A percentile compares a stretch with the other conserved stretches of the same genome.
These are phyloP conservation scores for Viola pubescens DNA, from an alignment of 441 rosid genomes.

Conservation along the genomic window DNA sequence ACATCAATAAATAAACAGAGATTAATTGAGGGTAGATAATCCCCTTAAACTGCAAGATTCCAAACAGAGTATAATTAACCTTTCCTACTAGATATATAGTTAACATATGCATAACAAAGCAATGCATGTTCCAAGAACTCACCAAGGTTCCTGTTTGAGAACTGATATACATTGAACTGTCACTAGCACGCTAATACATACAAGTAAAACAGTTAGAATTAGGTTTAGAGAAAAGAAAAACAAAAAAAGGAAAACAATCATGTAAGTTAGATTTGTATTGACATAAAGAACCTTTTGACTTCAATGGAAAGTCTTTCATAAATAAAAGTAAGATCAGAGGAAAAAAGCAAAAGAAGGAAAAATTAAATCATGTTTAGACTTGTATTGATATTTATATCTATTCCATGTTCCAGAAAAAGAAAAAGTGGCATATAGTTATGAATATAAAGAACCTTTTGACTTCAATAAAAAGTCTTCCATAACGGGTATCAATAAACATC, in stretches of 20 bases:
- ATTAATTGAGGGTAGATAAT: constrained; percentile 5
- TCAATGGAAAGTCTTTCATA: not conserved
- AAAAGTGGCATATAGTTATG: not conserved
- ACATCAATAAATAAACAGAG: constrained; percentile 4
- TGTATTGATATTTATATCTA: no score
- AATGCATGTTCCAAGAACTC: constrained; percentile 24
- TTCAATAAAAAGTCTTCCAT: not conserved
- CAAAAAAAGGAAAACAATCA: not conserved
- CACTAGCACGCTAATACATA: constrained; percentile 55
- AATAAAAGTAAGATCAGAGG: no score
- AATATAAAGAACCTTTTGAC: not conserved
- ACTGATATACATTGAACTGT: constrained; percentile 34
- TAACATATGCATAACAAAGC: constrained; percentile 7
- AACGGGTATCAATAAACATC: not conserved
- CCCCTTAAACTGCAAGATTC: not conserved
- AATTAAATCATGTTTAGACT: no score
- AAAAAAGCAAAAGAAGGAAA: no score
- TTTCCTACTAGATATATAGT: not conserved
- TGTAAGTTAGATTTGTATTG: not conserved
- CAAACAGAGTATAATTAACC: not conserved
- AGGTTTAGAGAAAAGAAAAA: not conserved
- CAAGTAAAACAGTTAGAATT: constrained; percentile 16
- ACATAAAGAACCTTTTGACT: constrained; percentile 1
- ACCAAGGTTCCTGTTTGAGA: constrained; percentile 79
- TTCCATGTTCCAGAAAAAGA: no score